A percentile compares a stretch with the other conserved stretches of the same genome.
Conservation (phyloP, 768 basidiomycete species). For the Tephrocybe sp. region DNA sequence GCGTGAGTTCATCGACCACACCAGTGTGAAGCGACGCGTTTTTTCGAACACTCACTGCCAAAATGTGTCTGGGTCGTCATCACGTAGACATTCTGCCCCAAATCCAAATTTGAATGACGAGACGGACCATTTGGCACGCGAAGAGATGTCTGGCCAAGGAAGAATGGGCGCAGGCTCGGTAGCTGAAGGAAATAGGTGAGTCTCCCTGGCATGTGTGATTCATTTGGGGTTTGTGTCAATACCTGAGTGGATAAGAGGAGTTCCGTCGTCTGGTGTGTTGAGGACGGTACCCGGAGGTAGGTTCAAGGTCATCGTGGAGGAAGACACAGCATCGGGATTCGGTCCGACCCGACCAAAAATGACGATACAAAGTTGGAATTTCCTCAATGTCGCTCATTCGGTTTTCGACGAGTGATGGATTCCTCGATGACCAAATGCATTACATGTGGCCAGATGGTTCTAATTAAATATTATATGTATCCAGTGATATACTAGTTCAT, state of each 20-base stretch:
- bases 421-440: too few species aligned
- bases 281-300: constrained; percentile 17
- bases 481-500: too few species aligned
- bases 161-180: constrained; percentile 52
- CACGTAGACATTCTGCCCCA: constrained; percentile 87
- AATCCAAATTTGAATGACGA: constrained; percentile 97
- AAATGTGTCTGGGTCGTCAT: constrained; percentile 88
- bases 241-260: constrained; percentile 38
- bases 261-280: constrained; percentile 27
- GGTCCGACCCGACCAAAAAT: too few species aligned
- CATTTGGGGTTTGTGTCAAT: background rate
- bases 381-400: too few species aligned
- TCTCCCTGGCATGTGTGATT: constrained; percentile 1
- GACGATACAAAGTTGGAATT: too few species aligned
- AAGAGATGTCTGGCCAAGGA: constrained; percentile 82
- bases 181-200: constrained; percentile 21
- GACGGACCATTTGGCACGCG: constrained; percentile 91
- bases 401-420: too few species aligned
- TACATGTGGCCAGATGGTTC: too few species aligned
- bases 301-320: constrained; percentile 19
- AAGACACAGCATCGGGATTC: background rate
- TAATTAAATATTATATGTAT: too few species aligned
- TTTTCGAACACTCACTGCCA: constrained; percentile 81
- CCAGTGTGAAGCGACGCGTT: background rate
- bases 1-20: background rate